Conservation (phyloP, 2,329 filamentous ascomycete genomes). For the Plenodomus biglobosus region DNA sequence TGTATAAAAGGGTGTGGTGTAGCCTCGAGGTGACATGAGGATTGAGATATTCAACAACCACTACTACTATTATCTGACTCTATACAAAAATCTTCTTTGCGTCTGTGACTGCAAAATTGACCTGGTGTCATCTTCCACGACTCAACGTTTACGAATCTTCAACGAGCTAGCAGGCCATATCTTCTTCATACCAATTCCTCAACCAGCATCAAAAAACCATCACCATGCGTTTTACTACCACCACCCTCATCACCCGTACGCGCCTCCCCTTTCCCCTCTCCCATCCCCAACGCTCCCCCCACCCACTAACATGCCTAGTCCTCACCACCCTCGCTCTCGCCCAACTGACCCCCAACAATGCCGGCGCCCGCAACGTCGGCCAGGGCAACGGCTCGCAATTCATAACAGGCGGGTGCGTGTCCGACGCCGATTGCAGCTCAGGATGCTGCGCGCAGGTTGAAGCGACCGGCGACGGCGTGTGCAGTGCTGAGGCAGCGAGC, state of each 20-base stretch:
- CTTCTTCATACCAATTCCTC: constrained; percentile 1
- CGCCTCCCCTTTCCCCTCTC: background rate
- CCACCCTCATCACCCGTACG: constrained; percentile 17
- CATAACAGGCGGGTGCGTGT: constrained; percentile 36
- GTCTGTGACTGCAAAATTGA: constrained; percentile 35
- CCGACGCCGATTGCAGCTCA: constrained; percentile 32
- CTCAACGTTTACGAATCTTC: constrained; percentile 4
- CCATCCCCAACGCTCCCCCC: background rate
- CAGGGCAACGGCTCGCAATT: constrained; percentile 31
- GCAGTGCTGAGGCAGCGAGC: constrained; percentile 31
- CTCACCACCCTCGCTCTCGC: constrained; percentile 19
- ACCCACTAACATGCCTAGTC: background rate
- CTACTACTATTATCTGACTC: no score
- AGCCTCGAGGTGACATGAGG: no score
- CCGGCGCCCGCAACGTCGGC: constrained; percentile 31
- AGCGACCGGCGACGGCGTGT: constrained; percentile 27
- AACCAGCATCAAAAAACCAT: constrained; percentile 3
- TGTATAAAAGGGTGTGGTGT: no score
- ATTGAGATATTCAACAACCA: no score
- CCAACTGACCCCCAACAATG: constrained; percentile 30
- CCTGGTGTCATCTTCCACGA: constrained; percentile 34
- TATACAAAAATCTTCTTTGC: no score
- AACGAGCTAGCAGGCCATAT: background rate
- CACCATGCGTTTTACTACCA: constrained; percentile 24
- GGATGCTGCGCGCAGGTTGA: constrained; percentile 30